Evolutionary conservation across 768 basidiomycete genomes (phyloP), one percentile per base, ranked within the genome.

Genomic region (Lactarius tabidus): DNA sequence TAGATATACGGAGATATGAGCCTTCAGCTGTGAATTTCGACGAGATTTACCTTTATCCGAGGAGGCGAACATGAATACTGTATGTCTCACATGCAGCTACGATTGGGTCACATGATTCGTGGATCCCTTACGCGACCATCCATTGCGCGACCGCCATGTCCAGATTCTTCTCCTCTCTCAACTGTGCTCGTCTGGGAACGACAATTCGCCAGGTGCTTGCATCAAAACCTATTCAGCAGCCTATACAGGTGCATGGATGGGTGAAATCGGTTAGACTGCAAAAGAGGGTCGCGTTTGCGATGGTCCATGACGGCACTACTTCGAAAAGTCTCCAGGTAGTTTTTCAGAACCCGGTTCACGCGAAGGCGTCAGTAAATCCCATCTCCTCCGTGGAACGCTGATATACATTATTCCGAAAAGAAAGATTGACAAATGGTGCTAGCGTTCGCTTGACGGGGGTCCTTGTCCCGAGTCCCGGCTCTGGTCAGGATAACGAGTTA

Each of bases 241-340:
- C 41, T 2, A 59, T 80, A 9, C 67, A 76, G 26, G 81, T 95
- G 12, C 84, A 86, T 51, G 95, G 91, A 59, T 96, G 93, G 92
- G 80, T 98, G 62, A 89, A 88, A 70, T 92, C 90, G 2, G 82
- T 95, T 45, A 82, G 94, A 48, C 83, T 85, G 48, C 93, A 96
- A 77, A 96, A 96, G 79, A 86, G 87, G 58, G 81, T 94, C n/a
- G 82, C 91, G 2, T 98, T 97, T 72, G 88, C 87, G 15, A 85
- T 88, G 54, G 76, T 96, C 62, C 86, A 83, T 51, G 95, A 97
- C 75, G 95, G 95, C 3, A 91, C 89, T 60, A 84, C 84, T 2
- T 66, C 81, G 9, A 75, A 79, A n/a, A 85, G 86, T 4, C 71
- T 96, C 33, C 95, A 97, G 74, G 89, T 88, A 1, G 93, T 97